phyloP scores from a whole-genome alignment of 495 filamentous ascomycete species.

The Trichoderma virens region DNA sequence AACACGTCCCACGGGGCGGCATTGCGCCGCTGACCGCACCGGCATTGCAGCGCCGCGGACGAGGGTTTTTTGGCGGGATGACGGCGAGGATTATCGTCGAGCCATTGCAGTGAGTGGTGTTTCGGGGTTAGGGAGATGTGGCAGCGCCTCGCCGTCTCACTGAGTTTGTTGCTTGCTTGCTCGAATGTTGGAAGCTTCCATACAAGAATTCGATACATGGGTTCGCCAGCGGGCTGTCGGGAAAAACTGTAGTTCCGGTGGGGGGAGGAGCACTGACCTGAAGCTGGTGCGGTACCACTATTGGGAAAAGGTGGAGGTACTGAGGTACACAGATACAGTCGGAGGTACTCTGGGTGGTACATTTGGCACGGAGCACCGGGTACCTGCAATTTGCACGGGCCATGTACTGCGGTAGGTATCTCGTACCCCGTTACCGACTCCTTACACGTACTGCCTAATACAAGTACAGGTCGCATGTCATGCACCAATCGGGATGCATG shows the following conservation, averaged over 20 bases:
- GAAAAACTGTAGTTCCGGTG: background rate
- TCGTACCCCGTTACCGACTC: too few species aligned
- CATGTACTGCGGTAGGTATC: too few species aligned
- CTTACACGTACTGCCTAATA: too few species aligned
- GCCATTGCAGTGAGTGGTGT: background rate
- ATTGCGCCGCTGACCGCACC: constrained; percentile 3
- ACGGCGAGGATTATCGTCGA: background rate
- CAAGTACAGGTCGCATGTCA: too few species aligned
- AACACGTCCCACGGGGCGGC: background rate
- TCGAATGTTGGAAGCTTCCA: background rate
- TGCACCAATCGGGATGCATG: background rate
- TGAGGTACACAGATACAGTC: too few species aligned
- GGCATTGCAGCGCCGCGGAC: background rate
- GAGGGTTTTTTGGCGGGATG: background rate
- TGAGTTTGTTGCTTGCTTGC: background rate
- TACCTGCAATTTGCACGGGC: background rate
- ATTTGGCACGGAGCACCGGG: background rate
- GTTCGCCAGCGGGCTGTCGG: background rate
- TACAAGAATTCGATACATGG: background rate
- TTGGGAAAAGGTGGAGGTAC: too few species aligned
- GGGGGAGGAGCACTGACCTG: too few species aligned
- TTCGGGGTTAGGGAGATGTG: background rate
- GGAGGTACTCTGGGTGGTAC: too few species aligned
- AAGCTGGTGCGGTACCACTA: too few species aligned
- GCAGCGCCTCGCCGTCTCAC: background rate